These are phyloP conservation scores for Ascosphaera pollenicola DNA, from an alignment of 2,329 filamentous ascomycete species.

Conservation along the genomic window DNA sequence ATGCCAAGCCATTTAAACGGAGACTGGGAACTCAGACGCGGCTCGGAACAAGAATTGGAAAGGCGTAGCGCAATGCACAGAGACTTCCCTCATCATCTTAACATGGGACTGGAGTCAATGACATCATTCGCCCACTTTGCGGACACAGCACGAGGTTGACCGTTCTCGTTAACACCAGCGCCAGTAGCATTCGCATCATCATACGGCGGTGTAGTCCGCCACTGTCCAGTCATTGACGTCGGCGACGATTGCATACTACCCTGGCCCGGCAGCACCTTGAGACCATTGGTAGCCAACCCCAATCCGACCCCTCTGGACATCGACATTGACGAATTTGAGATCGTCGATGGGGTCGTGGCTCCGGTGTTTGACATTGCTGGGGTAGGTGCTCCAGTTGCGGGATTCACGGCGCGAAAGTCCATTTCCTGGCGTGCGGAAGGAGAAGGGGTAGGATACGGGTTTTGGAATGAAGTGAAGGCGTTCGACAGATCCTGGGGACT, in stretches of 20 bases:
- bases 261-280: slow-evolving; percentile 37
- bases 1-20: not conserved
- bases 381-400: slow-evolving; percentile 32
- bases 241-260: not conserved
- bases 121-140: slow-evolving; percentile 49
- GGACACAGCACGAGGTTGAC: no score
- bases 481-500: slow-evolving; percentile 20
- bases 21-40: not conserved
- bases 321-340: slow-evolving; percentile 57
- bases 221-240: not conserved
- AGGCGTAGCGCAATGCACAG: not conserved
- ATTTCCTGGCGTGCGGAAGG: slow-evolving; percentile 37
- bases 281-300: slow-evolving; percentile 47
- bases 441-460: slow-evolving; percentile 47
- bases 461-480: slow-evolving; percentile 12
- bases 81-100: not conserved
- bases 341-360: slow-evolving; percentile 29
- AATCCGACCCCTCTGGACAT: slow-evolving; percentile 47
- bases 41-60: not conserved
- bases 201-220: not conserved
- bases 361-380: slow-evolving; percentile 47
- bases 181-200: not conserved
- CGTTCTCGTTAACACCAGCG: no score
- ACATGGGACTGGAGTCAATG: slow-evolving; percentile 13
- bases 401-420: slow-evolving; percentile 28